Evolutionary conservation across 2,329 filamentous ascomycete genomes (phyloP).

Genomic region (Phyllosticta citrichinensis): DNA sequence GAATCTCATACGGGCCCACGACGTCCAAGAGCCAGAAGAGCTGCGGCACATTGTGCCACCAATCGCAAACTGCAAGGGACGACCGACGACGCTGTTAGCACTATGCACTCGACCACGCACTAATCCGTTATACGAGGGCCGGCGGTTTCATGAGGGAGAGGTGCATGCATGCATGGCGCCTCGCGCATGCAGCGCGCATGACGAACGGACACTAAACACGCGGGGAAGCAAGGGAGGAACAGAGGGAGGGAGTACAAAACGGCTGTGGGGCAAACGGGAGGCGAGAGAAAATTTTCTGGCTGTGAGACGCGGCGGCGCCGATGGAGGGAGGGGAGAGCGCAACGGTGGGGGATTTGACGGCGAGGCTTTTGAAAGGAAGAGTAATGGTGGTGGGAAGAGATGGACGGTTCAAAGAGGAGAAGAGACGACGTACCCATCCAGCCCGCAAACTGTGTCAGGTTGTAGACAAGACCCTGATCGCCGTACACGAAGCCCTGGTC

Average conservation of each 20-base stretch:
- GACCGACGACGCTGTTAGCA: background rate
- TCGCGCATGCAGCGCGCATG: background rate
- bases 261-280: background rate
- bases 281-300: background rate
- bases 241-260: background rate
- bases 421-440: slow-evolving; percentile 11
- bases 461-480: slow-evolving; percentile 1
- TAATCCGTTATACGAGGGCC: background rate
- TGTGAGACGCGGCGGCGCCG: background rate
- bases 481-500: slow-evolving; percentile 7
- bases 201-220: background rate
- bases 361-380: background rate
- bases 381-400: background rate
- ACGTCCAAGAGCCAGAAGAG: slow-evolving; percentile 9
- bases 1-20: background rate
- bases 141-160: background rate
- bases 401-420: background rate
- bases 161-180: background rate
- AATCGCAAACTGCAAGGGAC: slow-evolving; percentile 10
- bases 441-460: slow-evolving; percentile 8
- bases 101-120: background rate
- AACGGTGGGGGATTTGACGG: background rate
- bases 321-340: background rate
- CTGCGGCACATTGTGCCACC: slow-evolving; percentile 11
- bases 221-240: background rate